Evolutionary conservation across 129 eudicot species (phyloP).

Genomic region (Ambrosia trifida): DNA sequence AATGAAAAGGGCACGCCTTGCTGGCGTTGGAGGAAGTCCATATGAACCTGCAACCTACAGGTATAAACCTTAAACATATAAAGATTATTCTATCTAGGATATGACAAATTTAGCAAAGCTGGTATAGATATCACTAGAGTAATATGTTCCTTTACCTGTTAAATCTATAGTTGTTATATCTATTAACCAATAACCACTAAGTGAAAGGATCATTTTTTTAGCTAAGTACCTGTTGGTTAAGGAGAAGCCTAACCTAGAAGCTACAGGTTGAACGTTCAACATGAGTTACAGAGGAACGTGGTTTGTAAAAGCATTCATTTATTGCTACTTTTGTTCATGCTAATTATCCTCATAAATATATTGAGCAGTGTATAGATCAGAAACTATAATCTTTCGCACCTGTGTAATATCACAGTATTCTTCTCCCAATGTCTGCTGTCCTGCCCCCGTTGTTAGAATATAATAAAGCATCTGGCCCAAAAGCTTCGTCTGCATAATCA

Average conservation of each 20-base stretch:
- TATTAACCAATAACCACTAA: not conserved
- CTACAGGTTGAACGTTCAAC: conserved; percentile 23
- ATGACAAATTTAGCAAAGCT: conserved; percentile 11
- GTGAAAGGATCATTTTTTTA: not conserved
- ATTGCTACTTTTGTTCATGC: not conserved
- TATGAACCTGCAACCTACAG: conserved; percentile 84
- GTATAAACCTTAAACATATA: conserved; percentile 17
- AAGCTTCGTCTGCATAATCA: conserved; percentile 69
- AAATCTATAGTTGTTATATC: no score
- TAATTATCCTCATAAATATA: conserved; percentile 20
- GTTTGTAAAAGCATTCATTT: not conserved
- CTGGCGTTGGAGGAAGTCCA: conserved; percentile 99
- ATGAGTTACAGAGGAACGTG: conserved; percentile 1
- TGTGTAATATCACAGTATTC: conserved; percentile 97
- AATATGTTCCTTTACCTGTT: not conserved
- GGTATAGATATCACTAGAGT: not conserved
- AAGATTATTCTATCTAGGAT: not conserved
- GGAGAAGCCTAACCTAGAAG: conserved; percentile 4
- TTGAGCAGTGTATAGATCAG: conserved; percentile 3
- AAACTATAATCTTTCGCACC: conserved; percentile 40
- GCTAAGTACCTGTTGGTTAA: not conserved
- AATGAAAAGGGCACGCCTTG: conserved; percentile 90
- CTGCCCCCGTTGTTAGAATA: conserved; percentile 90
- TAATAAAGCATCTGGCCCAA: conserved; percentile 97
- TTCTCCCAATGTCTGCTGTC: conserved; percentile 95